Evolutionary conservation across 1,284 basidiomycete species (phyloP).

Genomic region (Marasmius tenuissimus): DNA sequence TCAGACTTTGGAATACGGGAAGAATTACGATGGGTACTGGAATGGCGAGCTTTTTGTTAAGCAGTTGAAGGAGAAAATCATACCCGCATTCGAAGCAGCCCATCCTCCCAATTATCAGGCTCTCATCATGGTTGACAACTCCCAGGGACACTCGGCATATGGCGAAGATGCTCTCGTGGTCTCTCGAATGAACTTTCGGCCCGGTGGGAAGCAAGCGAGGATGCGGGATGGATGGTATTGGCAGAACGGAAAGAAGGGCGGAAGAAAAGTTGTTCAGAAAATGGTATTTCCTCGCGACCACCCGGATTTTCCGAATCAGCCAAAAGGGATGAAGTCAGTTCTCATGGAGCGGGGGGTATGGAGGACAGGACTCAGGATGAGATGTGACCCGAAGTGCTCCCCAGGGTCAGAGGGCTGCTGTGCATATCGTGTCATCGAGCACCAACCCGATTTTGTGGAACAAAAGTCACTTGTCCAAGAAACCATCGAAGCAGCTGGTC

Average conservation of each 20-base stretch:
- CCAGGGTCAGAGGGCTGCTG: constrained; percentile 29
- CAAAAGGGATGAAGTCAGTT: constrained; percentile 24
- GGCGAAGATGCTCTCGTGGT: constrained; percentile 26
- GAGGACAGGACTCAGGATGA: constrained; percentile 11
- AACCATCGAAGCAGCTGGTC: constrained; percentile 1
- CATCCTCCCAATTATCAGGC: constrained; percentile 20
- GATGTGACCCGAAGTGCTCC: constrained; percentile 26
- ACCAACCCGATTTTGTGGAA: constrained; percentile 34
- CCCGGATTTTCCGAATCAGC: background rate
- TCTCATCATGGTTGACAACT: constrained; percentile 33
- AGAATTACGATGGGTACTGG: background rate
- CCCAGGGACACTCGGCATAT: constrained; percentile 28
- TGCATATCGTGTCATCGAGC: constrained; percentile 28
- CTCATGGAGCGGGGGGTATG: constrained; percentile 28
- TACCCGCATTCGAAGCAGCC: constrained; percentile 19
- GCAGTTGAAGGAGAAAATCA: constrained; percentile 24
- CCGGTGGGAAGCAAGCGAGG: constrained; percentile 26
- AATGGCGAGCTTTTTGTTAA: background rate
- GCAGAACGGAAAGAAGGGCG: background rate
- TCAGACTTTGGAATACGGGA: constrained; percentile 14
- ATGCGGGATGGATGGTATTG: no score
- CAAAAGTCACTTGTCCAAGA: constrained; percentile 29
- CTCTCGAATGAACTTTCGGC: constrained; percentile 29
- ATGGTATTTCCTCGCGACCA: constrained; percentile 21
- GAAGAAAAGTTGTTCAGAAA: constrained; percentile 14